Base-by-base conservation (phyloP, 148 eudicot genomes). In the Fagopyrum esculentum region DNA sequence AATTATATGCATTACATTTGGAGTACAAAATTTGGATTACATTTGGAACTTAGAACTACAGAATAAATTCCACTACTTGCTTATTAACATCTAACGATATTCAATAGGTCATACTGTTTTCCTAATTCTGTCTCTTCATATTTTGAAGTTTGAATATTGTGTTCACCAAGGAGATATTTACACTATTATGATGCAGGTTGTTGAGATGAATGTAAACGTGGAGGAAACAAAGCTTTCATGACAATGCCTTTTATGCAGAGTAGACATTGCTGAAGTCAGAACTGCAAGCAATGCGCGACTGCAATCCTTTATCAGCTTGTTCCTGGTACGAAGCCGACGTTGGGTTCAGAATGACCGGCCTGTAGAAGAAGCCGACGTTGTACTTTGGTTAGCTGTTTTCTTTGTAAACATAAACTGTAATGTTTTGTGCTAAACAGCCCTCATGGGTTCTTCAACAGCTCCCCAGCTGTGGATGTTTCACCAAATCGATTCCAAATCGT, bases 221-320 rank as follows among this genome's bases (percentile, higher is more conserved):
- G 97, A 89, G 80, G 93, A 87, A 90, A 46, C 76, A 87, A 63
- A 95, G 92, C 81, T 80, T 95, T 74, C 99, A 95, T 82, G 88
- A 88, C 46, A 95, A 95, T 77, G 99, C 99, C 49, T 95, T 95
- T 79, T 92, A 89, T 77, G 93, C 97, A 22, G 96, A 92, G 85
- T 96, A 92, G 85, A 86, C 92, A 74, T 45, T 92, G 72, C 99
- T 95, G 46, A 89, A 77, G 83, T 86, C 96, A 48, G 97, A 95
- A 80, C 72, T 85, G 85, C 87, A 90, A 86, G 99, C 97, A 16
- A 88, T 84, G 91, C 96, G 99, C 9, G 94, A 95, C 82, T 86
- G 89, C 78, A 86, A 95, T 85, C 97, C 97, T 61, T 84, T 86
- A 66, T 82, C 93, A 92, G 84, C 77, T 92, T 79, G 87, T 92